A percentile compares a stretch with the other conserved stretches of the same genome.
Conservation (phyloP, 441 rosid species). For the Aquilaria agallochum region DNA sequence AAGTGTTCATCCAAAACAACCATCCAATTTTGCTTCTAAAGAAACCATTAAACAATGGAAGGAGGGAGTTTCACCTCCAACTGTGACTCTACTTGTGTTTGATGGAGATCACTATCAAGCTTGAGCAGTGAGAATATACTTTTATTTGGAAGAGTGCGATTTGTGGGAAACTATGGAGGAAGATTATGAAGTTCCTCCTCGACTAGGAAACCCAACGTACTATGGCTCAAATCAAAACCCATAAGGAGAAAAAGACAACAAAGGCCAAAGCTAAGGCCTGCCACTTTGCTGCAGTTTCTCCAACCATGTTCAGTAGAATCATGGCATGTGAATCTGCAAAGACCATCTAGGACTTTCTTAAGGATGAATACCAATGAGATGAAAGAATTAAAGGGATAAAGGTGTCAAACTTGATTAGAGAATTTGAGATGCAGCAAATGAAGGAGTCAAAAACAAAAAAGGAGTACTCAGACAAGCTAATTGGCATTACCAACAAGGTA, state of each 20-base stretch:
- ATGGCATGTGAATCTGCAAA: neutral
- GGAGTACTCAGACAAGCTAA: neutral
- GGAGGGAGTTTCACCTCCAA: no score
- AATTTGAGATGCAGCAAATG: neutral
- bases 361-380: no score
- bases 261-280: neutral
- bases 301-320: neutral
- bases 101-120: neutral
- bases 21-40: no score
- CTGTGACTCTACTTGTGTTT: no score
- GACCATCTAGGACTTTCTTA: no score
- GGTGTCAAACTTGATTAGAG: neutral
- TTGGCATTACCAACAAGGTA: neutral
- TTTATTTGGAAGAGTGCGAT: neutral
- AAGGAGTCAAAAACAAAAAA: neutral
- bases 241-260: neutral
- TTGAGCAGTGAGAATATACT: neutral
- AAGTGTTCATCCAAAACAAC: no score
- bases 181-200: no score
- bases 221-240: neutral
- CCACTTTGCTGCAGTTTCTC: neutral
- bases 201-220: neutral
- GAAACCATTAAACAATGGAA: no score
- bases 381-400: neutral
- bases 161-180: neutral